Evolutionary conservation across 257 asterid genomes (phyloP), one percentile per base, ranked within the genome.

Genomic region (Scutellaria minor): DNA sequence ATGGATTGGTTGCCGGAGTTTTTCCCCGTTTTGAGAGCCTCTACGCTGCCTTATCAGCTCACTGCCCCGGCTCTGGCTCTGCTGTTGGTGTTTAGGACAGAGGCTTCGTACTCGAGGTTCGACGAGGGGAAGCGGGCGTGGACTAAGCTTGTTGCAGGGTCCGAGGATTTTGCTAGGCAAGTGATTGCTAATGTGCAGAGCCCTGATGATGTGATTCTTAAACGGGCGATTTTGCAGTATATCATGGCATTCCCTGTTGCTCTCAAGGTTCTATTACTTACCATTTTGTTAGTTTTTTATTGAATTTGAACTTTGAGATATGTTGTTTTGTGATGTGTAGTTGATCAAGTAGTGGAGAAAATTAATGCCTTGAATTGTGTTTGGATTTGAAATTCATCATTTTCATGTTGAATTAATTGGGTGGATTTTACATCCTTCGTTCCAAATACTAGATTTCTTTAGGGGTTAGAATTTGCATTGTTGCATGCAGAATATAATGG

Each of bases 41-140:
- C 98, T 44, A 79, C 99, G 0, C 77, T 92, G 89, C 97, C 99
- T 18, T 95, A 92, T 66, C 98, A 95, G 89, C 76, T 91, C 53
- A 90, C 97, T 0, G 99, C 98, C 3, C 98, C 98, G 1, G 99
- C 99, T 2, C 61, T 95, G 76, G 99, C 97, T n/a, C 89, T 95
- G 77, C 81, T 95, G 46, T 44, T 95, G 76, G 99, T 95, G 20
- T 95, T 95, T 42, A 85, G 99, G 83, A 95, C 99, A 0, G 99
- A 95, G 87, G 98, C 99, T 0, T 95, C 98, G 10, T 95, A 95
- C 81, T 83, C 99, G 42, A 85, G 98, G 88, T 90, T 77, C 7
- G 97, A 89, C 77, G 87, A 84, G 62, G 99, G 95, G 76, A 88
- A 84, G 79, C 87, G 77, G 72, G 93, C 95, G 12, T 95, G 99